Evolutionary conservation across 2,329 filamentous ascomycete genomes (phyloP), one percentile per base, ranked within the genome.

Genomic region (Ampelomyces quisqualis): DNA sequence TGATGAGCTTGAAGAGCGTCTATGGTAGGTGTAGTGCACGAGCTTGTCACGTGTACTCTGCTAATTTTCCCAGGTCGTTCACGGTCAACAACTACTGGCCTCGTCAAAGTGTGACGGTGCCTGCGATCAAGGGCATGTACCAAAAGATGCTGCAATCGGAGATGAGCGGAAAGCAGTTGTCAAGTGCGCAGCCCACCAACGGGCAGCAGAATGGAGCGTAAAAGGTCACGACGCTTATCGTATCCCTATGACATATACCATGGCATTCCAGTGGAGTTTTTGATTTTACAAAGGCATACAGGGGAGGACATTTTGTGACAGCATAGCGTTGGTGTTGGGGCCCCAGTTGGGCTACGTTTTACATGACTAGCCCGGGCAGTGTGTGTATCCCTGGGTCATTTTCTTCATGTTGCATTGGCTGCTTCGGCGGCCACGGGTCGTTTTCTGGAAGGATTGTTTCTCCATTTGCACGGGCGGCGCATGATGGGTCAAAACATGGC

Each of bases 1-100:
- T 20, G 58, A 64, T 23, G 66, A 67, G 45, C 60, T 77, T 27
- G 74, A 77, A 52, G 72, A 73, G 34, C 73, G 74, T 35, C 71
- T 78, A 40, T 79, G 76, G 76, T 78, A 65, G 65, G 74, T 59
- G 14, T 13, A 10, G 15, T 7, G 9, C 9, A 17, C 3, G 13
- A 3, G 5, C 9, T 7, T 9, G 10, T 18, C 10, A 14, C 3
- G 17, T 6, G 14, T 7, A 34, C 13, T 7, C 39, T 24, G 20
- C 60, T 68, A 46, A 69, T 37, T 20, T 24, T 3, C 19, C 13
- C 20, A 71, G 68, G 68, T 57, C 58, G 14, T 64, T 57, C 38
- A 66, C 63, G 10, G 62, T 64, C 15, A 57, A 53, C 39, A 62
- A 66, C 33, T 68, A 69, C 43, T 71, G 68, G 68, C 68, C 68